These are phyloP conservation scores for Starmerella powellii DNA, from an alignment of 805 yeast genomes.

Conservation along the genomic window DNA sequence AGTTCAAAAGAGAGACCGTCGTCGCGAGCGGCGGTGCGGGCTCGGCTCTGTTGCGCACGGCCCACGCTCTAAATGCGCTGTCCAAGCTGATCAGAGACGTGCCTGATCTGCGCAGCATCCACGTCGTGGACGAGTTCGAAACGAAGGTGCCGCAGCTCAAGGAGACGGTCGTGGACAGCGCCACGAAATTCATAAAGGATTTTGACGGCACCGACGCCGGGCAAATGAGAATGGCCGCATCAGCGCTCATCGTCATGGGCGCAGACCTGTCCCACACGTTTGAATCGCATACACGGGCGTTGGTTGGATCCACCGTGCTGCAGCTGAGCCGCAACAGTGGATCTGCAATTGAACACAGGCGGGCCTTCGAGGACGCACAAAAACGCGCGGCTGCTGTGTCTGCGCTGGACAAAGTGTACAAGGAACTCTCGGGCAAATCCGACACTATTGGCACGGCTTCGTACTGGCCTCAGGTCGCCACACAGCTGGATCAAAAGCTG, in stretches of 20 bases:
- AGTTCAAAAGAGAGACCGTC: slow-evolving; percentile 12
- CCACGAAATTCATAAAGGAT: slow-evolving; percentile 2
- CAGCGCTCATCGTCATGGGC: slow-evolving; percentile 7
- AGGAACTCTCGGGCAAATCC: not conserved
- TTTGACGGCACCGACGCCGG: slow-evolving; percentile 6
- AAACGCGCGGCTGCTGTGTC: slow-evolving; percentile 2
- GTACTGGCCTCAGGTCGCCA: slow-evolving; percentile 31
- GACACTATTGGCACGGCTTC: not conserved
- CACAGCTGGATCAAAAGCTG: slow-evolving; percentile 27
- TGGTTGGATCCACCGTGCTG: slow-evolving; percentile 12
- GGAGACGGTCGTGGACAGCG: slow-evolving; percentile 9
- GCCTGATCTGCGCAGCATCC: slow-evolving; percentile 12
- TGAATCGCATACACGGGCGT: slow-evolving; percentile 4
- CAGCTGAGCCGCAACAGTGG: slow-evolving; percentile 13
- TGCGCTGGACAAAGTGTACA: not conserved
- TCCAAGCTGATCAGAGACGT: slow-evolving; percentile 4
- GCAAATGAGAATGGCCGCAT: slow-evolving; percentile 10
- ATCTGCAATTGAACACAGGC: slow-evolving; percentile 1
- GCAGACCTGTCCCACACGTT: slow-evolving; percentile 8
- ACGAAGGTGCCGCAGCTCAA: slow-evolving; percentile 9
- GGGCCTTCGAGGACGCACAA: slow-evolving; percentile 15
- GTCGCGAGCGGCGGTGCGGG: slow-evolving; percentile 23
- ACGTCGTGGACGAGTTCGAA: slow-evolving; percentile 11
- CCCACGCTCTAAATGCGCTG: slow-evolving; percentile 13
- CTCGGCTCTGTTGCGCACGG: slow-evolving; percentile 14